Base-by-base conservation (phyloP, 2,329 filamentous ascomycete genomes). In the Botrytis deweyae region DNA sequence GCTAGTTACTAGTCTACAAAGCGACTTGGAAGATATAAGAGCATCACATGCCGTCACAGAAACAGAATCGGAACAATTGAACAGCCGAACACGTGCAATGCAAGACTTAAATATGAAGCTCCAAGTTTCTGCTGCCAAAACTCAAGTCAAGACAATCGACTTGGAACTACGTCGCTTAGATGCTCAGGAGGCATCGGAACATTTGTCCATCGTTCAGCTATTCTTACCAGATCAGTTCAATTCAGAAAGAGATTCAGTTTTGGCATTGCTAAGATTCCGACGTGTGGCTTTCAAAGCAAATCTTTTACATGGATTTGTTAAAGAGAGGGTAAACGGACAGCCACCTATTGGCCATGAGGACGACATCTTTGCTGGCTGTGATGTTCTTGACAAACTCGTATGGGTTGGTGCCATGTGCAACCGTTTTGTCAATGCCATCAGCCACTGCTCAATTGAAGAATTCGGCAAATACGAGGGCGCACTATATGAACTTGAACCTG, bases 41-140 rank as follows among this genome's bases (percentile, higher is more conserved):
- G 93, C 95, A 20, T 97, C 94, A 6, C 93, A 97, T 79, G 93
- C 95, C 63, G 92, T 98, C 78, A 97, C 94, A 0, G 96, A 98
- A 82, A 92, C 92, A 25, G 95, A 98, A 82, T 94, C 95, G 0
- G 94, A 95, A 81, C 94, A 98, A 82, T 89, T 98, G 72, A 95
- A 91, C 77, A 93, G 89, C 79, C 92, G 94, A 76, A 97, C 95
- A 63, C 90, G 94, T 76, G 94, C 95, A 72, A 97, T 99, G 92
- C 93, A 97, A 89, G 95, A 99, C 80, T 88, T 99, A 64, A 98
- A 98, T 82, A 89, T 95, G 88, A 97, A 97, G 83, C 88, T 99
- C 62, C 95, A 97, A 80, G 89, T 93, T 73, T 97, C 94, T 20
- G 94, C 94, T 18, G 89, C 94, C 59, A 97, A 97, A 85, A 92